Percentiles rank a stretch among this genome's conserved stretches.
Evolutionary conservation across 768 basidiomycete species (phyloP).

Genomic region (Boletus rubroflammeus): DNA sequence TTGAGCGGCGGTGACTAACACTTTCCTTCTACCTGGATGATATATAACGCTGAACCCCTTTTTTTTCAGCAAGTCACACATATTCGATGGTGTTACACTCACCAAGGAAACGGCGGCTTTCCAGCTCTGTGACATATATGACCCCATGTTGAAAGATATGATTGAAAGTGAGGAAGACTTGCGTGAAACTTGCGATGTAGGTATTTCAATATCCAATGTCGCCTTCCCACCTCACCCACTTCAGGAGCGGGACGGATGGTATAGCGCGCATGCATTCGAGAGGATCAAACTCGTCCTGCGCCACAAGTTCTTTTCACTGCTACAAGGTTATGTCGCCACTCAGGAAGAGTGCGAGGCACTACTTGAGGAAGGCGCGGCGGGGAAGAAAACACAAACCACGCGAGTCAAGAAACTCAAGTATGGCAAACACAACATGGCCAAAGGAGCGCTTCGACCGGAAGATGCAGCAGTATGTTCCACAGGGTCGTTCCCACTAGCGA

Average conservation of each 20-base stretch:
- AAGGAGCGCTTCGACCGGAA: constrained; percentile 76
- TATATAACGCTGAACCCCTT: neutral
- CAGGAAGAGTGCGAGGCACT: constrained; percentile 72
- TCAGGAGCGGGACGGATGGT: constrained; percentile 90
- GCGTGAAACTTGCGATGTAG: constrained; percentile 70
- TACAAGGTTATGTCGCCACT: constrained; percentile 67
- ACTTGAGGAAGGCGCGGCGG: constrained; percentile 37
- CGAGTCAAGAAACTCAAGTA: constrained; percentile 53
- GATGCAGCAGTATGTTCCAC: constrained; percentile 66
- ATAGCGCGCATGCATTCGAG: constrained; percentile 68
- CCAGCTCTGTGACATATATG: constrained; percentile 89
- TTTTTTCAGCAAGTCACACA: constrained; percentile 58
- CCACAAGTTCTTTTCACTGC: constrained; percentile 78
- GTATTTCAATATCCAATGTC: constrained; percentile 26
- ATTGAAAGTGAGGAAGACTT: constrained; percentile 70
- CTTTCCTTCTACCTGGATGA: neutral
- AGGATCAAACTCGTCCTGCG: constrained; percentile 81
- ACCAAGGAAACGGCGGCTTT: constrained; percentile 88
- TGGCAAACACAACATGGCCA: constrained; percentile 86
- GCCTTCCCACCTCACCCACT: neutral
- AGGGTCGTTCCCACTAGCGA: neutral
- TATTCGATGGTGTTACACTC: constrained; percentile 82
- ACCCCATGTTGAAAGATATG: constrained; percentile 78
- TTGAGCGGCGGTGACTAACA: constrained; percentile 29
- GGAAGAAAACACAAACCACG: constrained; percentile 34